Percentiles rank a stretch among this genome's conserved stretches.
Evolutionary conservation across 306 rosid species (phyloP).

Genomic region (Vachellia pachyceras): DNA sequence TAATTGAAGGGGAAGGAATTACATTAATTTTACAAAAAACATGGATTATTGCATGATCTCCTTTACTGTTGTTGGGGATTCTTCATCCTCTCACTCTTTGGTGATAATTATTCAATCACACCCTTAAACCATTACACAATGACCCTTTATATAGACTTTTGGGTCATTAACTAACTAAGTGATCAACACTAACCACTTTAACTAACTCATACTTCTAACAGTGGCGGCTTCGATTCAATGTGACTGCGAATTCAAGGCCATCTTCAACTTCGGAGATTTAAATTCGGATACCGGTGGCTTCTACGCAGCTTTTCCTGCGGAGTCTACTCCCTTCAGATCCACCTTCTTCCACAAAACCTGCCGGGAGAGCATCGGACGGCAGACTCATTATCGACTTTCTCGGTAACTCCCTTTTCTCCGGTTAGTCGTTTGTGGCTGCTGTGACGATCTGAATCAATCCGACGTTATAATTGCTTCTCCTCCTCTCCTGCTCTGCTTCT

Average conservation of each 20-base stretch:
- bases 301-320: conserved; percentile 75
- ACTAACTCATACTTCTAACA: too few relatives aligned
- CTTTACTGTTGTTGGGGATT: too few relatives aligned
- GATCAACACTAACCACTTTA: too few relatives aligned
- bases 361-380: conserved; percentile 84
- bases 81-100: too few relatives aligned
- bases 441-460: neutral
- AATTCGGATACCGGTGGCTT: conserved; percentile 60
- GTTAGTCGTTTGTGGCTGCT: neutral
- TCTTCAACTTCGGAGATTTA: conserved; percentile 86
- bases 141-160: too few relatives aligned
- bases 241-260: conserved; percentile 65
- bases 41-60: too few relatives aligned
- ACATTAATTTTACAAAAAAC: too few relatives aligned
- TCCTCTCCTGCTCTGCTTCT: neutral
- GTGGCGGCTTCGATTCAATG: conserved; percentile 20
- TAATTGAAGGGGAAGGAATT: too few relatives aligned
- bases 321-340: conserved; percentile 65
- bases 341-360: conserved; percentile 72
- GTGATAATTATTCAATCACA: too few relatives aligned
- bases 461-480: neutral
- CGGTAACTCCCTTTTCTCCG: conserved; percentile 51
- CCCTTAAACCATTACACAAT: too few relatives aligned
- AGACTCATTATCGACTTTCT: conserved; percentile 78
- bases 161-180: too few relatives aligned